Evolutionary conservation across 257 asterid species (phyloP).

Genomic region (Solanum paucissectum): DNA sequence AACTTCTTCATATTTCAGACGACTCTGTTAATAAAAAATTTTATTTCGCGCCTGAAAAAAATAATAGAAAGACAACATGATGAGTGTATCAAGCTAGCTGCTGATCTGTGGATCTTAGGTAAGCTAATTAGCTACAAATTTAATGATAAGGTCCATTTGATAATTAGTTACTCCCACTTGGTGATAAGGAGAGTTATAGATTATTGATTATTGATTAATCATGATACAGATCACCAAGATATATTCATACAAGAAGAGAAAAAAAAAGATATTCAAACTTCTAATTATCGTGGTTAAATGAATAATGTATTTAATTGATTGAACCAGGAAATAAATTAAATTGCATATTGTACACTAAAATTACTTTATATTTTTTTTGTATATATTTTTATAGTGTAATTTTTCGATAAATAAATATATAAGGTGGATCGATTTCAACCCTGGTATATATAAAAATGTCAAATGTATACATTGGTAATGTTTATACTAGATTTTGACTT

Average conservation of each 20-base stretch:
- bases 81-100: not conserved
- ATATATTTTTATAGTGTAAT: not conserved
- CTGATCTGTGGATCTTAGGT: too few species aligned
- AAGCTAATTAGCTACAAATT: not conserved
- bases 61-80: not conserved
- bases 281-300: not conserved
- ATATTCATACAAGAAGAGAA: not conserved
- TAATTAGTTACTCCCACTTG: not conserved
- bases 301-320: not conserved
- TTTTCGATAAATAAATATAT: not conserved
- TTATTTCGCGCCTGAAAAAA: not conserved
- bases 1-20: not conserved
- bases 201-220: not conserved
- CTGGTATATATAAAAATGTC: not conserved
- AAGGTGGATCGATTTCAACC: not conserved
- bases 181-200: not conserved
- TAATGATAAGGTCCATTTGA: not conserved
- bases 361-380: not conserved
- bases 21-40: accelerated
- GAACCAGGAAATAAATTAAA: not conserved
- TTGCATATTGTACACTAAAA: too few species aligned
- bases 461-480: not conserved
- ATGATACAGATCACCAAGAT: not conserved
- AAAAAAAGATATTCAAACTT: not conserved
- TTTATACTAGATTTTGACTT: not conserved